phyloP scores from a whole-genome alignment of 441 rosid species.

The Euphorbia schlechtendalii region DNA sequence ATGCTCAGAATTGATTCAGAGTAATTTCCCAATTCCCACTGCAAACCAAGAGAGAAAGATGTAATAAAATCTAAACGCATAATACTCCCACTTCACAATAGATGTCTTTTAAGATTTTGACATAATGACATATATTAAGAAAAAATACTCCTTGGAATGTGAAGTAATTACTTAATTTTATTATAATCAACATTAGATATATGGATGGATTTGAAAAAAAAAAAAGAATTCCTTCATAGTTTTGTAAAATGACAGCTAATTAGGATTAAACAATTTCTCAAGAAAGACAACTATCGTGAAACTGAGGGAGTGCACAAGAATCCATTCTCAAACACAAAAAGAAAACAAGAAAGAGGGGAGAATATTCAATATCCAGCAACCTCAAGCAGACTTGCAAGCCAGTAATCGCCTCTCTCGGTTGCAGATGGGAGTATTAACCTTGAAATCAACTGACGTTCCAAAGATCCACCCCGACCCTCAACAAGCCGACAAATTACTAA shows the following conservation, averaged over 20 bases:
- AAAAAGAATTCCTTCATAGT: background rate
- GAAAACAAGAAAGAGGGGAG: constrained; percentile 7
- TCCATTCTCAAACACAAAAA: background rate
- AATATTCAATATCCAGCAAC: constrained; percentile 35
- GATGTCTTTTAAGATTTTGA: background rate
- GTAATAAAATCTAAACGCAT: constrained; percentile 9
- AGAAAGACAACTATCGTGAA: background rate
- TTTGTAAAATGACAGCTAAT: background rate
- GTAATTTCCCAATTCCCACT: constrained; percentile 90
- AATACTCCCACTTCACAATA: background rate
- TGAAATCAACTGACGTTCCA: constrained; percentile 58
- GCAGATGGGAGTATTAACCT: constrained; percentile 76
- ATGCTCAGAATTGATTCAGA: constrained; percentile 59
- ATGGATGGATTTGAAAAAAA: background rate
- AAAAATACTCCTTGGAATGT: background rate
- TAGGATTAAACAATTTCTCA: background rate
- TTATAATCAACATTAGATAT: background rate
- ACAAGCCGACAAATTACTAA: constrained; percentile 82
- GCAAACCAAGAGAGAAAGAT: constrained; percentile 33
- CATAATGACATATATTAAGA: background rate
- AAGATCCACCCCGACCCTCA: constrained; percentile 74
- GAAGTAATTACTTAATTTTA: background rate
- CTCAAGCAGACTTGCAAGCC: constrained; percentile 89
- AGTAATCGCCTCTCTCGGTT: constrained; percentile 62
- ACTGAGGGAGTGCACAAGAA: background rate